These are phyloP conservation scores for Acmispon strigosus DNA, from an alignment of 306 rosid species.

Conservation along the genomic window DNA sequence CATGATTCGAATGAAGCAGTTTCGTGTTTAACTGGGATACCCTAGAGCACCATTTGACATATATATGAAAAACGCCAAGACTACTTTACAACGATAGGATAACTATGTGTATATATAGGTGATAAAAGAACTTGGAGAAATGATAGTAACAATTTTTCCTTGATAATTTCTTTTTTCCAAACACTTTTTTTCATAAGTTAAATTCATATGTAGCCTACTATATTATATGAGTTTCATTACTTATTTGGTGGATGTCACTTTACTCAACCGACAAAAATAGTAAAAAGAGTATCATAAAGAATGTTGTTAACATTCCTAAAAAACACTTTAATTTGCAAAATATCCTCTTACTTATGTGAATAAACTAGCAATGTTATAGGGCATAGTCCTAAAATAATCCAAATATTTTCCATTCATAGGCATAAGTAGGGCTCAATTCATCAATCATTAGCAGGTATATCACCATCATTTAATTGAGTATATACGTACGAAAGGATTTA, in stretches of 20 bases:
- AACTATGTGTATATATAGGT: background rate
- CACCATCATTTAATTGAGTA: background rate
- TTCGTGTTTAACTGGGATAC: slow-evolving; percentile 10
- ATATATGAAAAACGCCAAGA: background rate
- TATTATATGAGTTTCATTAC: no score
- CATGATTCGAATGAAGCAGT: slow-evolving; percentile 9
- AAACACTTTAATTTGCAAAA: no score
- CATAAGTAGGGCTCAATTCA: background rate
- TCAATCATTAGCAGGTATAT: background rate
- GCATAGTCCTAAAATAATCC: background rate
- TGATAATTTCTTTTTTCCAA: no score
- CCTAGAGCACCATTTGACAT: background rate
- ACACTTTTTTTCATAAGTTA: no score
- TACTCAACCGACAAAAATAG: no score
- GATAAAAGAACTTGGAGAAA: background rate
- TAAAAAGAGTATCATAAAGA: no score
- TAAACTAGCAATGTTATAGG: background rate
- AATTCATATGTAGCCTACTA: no score
- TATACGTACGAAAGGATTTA: no score
- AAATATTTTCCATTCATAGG: background rate
- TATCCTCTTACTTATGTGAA: background rate
- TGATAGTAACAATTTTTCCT: no score
- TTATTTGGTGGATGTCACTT: no score
- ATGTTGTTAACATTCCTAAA: no score
- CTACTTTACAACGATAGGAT: background rate